Percentiles rank a stretch among this genome's conserved stretches.
Evolutionary conservation across 345 rosid species (phyloP).

Genomic region (Clarkia xantiana): DNA sequence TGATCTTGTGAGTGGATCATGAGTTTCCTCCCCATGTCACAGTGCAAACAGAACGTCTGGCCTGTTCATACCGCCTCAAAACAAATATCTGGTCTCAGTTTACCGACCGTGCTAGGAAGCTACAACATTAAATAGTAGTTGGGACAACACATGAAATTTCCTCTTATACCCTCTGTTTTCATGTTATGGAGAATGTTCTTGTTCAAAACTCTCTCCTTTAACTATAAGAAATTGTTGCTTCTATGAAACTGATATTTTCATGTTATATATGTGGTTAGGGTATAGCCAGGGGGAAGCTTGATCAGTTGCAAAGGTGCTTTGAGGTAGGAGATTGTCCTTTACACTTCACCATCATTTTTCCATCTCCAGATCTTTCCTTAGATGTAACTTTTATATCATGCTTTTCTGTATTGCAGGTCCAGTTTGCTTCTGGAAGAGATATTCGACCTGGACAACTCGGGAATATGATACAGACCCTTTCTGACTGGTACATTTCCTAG

Average conservation of each 20-base stretch:
- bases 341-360: constrained; percentile 1
- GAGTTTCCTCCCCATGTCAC: no score
- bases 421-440: constrained; percentile 96
- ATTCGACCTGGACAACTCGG: constrained; percentile 80
- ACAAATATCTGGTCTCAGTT: no score
- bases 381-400: neutral
- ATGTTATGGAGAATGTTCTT: no score
- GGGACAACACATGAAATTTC: no score
- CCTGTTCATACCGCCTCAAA: no score
- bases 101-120: no score
- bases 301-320: constrained; percentile 83
- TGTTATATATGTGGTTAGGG: constrained; percentile 40
- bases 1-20: no score
- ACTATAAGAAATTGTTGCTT: no score
- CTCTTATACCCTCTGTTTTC: no score
- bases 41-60: no score
- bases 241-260: constrained; percentile 4
- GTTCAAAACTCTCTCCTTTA: no score
- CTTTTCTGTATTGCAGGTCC: constrained; percentile 39
- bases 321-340: constrained; percentile 36
- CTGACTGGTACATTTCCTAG: constrained; percentile 51
- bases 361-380: neutral
- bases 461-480: constrained; percentile 73
- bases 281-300: constrained; percentile 91
- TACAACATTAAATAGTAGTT: no score